Conservation (phyloP, 345 rosid species). For the Gynandropsis gynandra region DNA sequence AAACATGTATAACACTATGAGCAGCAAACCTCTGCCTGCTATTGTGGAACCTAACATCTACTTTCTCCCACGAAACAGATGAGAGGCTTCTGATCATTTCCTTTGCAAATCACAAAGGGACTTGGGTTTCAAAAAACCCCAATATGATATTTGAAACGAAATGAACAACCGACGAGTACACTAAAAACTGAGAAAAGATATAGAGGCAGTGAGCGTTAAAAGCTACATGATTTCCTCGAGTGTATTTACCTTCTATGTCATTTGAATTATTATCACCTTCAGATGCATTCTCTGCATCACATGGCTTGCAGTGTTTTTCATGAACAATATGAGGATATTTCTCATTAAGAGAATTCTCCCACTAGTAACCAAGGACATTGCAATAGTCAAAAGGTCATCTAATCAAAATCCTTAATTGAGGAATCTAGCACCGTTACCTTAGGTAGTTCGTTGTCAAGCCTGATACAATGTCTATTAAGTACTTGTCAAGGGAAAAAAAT, state of each 20-base stretch:
- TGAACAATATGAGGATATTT: constrained; percentile 86
- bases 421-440: constrained; percentile 40
- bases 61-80: constrained; percentile 85
- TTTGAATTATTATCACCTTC: constrained; percentile 37
- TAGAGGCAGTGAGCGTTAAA: no score
- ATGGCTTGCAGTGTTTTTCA: constrained; percentile 82
- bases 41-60: constrained; percentile 87
- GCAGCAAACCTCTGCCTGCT: constrained; percentile 84
- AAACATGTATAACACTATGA: constrained; percentile 93
- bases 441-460: constrained; percentile 73
- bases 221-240: constrained; percentile 1
- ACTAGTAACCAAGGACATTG: constrained; percentile 34
- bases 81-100: constrained; percentile 74
- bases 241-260: constrained; percentile 71
- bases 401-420: constrained; percentile 14
- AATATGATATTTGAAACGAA: no score
- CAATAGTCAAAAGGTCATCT: neutral
- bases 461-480: constrained; percentile 70
- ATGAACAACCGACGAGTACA: neutral
- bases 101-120: constrained; percentile 36
- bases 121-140: no score
- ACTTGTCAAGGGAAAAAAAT: constrained; percentile 36
- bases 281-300: constrained; percentile 37
- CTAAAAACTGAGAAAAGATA: neutral
- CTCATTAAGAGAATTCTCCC: constrained; percentile 57